phyloP scores from a whole-genome alignment of 768 basidiomycete genomes.

The Pleurotus giganteus region DNA sequence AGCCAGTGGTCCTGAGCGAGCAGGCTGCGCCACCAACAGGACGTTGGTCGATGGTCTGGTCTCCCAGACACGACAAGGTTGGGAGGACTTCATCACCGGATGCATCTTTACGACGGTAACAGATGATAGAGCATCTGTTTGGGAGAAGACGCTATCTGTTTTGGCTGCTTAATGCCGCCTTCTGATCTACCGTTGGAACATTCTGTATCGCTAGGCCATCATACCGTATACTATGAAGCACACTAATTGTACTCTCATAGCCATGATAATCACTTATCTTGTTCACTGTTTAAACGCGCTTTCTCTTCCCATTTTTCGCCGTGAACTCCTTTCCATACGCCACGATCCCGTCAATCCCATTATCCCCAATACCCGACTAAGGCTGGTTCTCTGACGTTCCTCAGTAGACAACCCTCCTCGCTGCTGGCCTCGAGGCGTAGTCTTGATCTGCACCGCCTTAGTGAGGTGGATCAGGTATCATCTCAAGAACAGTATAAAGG shows the following conservation, averaged over 20 bases:
- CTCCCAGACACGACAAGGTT: constrained; percentile 6
- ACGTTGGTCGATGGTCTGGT: constrained; percentile 1
- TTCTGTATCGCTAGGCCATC: not conserved
- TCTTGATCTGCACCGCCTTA: no score
- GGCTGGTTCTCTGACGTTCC: no score
- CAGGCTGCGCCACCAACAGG: not conserved
- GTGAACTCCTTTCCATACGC: constrained; percentile 13
- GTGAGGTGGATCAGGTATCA: no score
- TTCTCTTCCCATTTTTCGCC: no score
- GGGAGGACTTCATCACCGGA: constrained; percentile 7
- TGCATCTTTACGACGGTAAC: not conserved
- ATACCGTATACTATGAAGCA: not conserved
- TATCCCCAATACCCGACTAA: no score
- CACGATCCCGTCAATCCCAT: no score
- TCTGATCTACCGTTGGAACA: not conserved
- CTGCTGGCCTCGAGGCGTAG: no score
- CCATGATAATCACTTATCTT: no score
- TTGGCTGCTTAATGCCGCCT: not conserved
- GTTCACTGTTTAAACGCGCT: no score
- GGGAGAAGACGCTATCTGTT: constrained; percentile 2
- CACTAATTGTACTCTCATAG: no score
- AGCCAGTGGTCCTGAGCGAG: not conserved
- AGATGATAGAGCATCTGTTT: not conserved
- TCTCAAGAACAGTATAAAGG: no score
- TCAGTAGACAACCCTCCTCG: no score